Evolutionary conservation across 257 asterid genomes (phyloP), one percentile per base, ranked within the genome.

Genomic region (Primulina huaijiensis): DNA sequence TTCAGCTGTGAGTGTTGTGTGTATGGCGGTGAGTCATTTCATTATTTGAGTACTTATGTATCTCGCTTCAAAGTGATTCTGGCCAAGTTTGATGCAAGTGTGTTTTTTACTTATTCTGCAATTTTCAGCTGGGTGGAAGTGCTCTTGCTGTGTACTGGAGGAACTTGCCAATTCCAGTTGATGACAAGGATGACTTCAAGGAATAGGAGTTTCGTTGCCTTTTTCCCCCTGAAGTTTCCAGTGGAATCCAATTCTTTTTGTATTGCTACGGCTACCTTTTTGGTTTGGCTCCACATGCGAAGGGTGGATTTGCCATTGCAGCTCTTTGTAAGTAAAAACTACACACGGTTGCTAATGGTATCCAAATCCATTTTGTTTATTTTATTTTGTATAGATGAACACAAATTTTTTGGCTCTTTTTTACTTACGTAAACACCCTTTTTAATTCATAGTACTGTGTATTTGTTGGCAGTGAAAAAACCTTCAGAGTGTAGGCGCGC

Each of bases 111-210:
- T 50, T 65, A 10, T 1, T 21, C 20, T 61, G 58, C 72, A 37
- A 34, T 35, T 59, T 75, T 37, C 91, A 92, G 98, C 90, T 92
- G 17, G 98, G 98, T 50, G 98, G 98, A 77, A 92, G 98, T 70
- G 98, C 85, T 50, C 86, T 92, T 63, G 98, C 98, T 3, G 98
- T 92, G 30, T 90, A 63, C 79, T 92, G 98, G 98, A 92, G 97
- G 81, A 92, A 88, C 85, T 83, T 55, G 80, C 95, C 95, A 0
- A 87, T 87, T 71, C 86, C 96, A 23, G 87, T 76, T 30, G 96
- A 84, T 74, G 98, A 90, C 86, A 92, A 87, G 79, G 98, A 92
- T 74, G 98, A 92, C 85, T 92, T 92, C 87, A 90, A 90, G 90
- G 98, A 90, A 70, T 92, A 92, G 78, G 80, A 56, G 17, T 25